Evolutionary conservation across 2,329 filamentous ascomycete species (phyloP), one percentile per base, ranked within the genome.

Genomic region (Daldinia sp.): DNA sequence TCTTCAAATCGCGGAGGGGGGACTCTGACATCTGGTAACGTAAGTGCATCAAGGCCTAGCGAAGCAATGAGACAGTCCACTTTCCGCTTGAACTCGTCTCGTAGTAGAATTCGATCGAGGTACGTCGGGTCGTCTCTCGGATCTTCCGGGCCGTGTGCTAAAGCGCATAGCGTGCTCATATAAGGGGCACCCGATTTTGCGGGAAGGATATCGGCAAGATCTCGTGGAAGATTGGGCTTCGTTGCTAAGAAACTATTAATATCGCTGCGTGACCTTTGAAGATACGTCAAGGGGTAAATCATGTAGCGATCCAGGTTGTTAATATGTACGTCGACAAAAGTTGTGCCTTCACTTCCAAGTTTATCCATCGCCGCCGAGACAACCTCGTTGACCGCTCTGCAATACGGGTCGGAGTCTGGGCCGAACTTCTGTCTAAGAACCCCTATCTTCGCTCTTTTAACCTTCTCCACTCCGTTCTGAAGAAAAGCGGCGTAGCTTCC

Each of bases 241-340:
- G 80, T 80, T 21, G 67, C 68, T 37, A 73, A 63, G 61, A 72
- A 74, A 49, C 57, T 69, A 29, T 76, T 73, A 60, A 76, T 75
- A 48, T 76, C 73, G 30, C 61, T 59, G 13, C 72, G 64, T 9
- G 71, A 74, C 9, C 70, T 63, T 9, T 63, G 63, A 1, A 69
- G 34, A 34, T 75, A 75, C 2, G 67, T 71, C 3, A 70, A 66
- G 2, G 70, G 70, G 58, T 68, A 70, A 7, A 11, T 61, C 37
- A 73, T 61, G 39, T 72, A 70, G 19, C 71, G 59, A 7, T 71
- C 66, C 8, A 74, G 43, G 13, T 73, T 64, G 1, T 68, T 64
- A 13, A 76, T 66, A 4, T 70, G 51, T n/a, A 75, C 62, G 49
- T 74, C 69, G 3, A 74, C 47, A 13, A 74, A 66, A 0, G 64